These are phyloP conservation scores for Kalaharituber pfeilii DNA, from an alignment of 2,329 filamentous ascomycete genomes.

Conservation along the genomic window DNA sequence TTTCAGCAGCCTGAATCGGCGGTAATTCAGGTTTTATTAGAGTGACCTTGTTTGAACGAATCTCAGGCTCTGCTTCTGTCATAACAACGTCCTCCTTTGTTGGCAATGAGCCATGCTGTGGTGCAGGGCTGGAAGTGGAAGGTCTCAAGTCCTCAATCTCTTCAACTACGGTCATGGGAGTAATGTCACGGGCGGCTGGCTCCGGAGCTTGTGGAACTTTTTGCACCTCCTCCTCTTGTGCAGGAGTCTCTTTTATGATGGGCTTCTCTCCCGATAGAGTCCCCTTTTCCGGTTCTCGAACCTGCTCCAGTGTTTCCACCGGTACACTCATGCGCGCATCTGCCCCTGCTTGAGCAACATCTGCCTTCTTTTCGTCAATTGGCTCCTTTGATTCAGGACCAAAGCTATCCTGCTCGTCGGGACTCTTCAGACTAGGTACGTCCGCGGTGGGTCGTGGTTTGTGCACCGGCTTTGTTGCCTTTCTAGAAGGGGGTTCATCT, in stretches of 20 bases:
- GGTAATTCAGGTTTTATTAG: not conserved
- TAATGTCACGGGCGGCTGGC: not conserved
- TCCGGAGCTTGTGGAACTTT: slow-evolving; percentile 4
- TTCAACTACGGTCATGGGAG: not conserved
- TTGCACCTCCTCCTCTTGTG: slow-evolving; percentile 3
- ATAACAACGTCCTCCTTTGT: not conserved
- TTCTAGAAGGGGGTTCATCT: slow-evolving; percentile 7
- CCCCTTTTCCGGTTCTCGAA: slow-evolving; percentile 9
- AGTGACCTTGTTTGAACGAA: not conserved
- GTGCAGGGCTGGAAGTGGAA: slow-evolving; percentile 11
- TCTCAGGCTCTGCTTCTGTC: not conserved
- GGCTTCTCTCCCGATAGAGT: not conserved
- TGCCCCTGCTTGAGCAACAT: not conserved
- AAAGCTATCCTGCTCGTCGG: not conserved
- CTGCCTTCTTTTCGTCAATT: not conserved
- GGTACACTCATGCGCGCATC: not conserved
- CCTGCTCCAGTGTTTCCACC: not conserved
- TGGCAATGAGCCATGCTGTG: not conserved
- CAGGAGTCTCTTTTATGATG: slow-evolving; percentile 8
- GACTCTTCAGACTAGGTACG: not conserved
- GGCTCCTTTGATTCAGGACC: not conserved
- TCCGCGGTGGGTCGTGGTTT: not conserved
- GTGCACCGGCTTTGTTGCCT: not conserved
- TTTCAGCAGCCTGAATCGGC: not conserved
- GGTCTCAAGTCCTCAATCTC: not conserved